These are phyloP conservation scores for Leishmania guyanensis DNA, from an alignment of 208 protist species.

Conservation along the genomic window DNA sequence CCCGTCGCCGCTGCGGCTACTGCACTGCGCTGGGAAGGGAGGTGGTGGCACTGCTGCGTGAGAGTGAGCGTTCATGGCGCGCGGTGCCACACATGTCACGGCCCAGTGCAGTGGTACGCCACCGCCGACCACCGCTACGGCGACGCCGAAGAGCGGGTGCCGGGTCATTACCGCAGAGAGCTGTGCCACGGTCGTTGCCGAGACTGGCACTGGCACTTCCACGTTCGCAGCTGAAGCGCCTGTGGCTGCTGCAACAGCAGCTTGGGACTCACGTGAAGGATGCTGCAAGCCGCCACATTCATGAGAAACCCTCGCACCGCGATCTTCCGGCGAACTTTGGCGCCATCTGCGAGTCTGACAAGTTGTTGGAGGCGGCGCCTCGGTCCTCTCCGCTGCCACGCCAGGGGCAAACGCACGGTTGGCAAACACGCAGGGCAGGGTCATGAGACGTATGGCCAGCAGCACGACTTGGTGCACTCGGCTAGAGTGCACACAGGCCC, in stretches of 20 bases:
- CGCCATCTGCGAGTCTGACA: not conserved
- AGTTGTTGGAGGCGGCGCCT: not conserved
- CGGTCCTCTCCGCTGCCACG: not conserved
- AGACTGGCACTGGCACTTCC: not conserved
- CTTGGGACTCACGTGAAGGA: not conserved
- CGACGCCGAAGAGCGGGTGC: conserved; percentile 49
- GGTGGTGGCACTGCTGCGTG: not conserved
- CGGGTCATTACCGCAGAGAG: conserved; percentile 23
- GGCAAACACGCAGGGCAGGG: conserved; percentile 12
- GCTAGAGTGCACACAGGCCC: not conserved
- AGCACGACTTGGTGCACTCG: conserved; percentile 21
- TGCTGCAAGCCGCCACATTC: not conserved
- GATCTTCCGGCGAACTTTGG: not conserved
- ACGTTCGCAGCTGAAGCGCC: not conserved
- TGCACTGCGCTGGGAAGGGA: not conserved
- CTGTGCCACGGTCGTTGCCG: not conserved
- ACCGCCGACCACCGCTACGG: conserved; percentile 33
- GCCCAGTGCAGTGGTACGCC: conserved; percentile 36
- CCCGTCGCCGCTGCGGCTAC: not conserved
- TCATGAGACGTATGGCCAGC: conserved; percentile 22
- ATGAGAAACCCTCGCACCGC: not conserved
- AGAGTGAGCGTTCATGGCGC: conserved; percentile 4
- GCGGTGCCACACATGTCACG: conserved; percentile 19
- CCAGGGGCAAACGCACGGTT: not conserved
- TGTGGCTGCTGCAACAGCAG: not conserved